These are phyloP conservation scores for Pythium insidiosum DNA, from an alignment of 352 stramenopile genomes.

Conservation along the genomic window DNA sequence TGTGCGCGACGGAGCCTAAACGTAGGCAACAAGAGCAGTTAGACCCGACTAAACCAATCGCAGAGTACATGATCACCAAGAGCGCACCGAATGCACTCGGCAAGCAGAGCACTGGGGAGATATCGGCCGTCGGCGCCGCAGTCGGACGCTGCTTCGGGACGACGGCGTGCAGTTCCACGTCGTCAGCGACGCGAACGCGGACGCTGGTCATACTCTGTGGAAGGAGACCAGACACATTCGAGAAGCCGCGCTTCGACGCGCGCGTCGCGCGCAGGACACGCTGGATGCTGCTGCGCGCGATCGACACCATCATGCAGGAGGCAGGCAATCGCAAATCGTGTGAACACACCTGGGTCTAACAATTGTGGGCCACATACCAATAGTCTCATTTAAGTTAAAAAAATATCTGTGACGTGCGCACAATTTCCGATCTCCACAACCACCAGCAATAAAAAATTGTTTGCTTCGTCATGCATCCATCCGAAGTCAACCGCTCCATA, in stretches of 20 bases:
- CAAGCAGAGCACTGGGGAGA: conserved; percentile 48
- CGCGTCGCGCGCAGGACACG: not conserved
- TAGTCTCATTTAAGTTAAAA: not conserved
- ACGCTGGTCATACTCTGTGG: conserved; percentile 19
- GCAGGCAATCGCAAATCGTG: too few species aligned
- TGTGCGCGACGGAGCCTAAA: conserved; percentile 38
- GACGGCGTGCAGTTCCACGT: conserved; percentile 38
- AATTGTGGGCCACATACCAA: not conserved
- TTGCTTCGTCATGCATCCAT: not conserved
- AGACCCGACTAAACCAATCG: too few species aligned
- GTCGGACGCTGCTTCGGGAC: conserved; percentile 13
- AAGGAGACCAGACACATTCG: conserved; percentile 1
- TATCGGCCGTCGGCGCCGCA: conserved; percentile 1
- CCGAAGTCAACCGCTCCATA: too few species aligned
- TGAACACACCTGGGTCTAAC: too few species aligned
- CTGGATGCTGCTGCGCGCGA: not conserved
- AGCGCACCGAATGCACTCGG: conserved; percentile 50
- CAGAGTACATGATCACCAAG: too few species aligned
- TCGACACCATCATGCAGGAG: not conserved
- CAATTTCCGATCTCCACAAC: too few species aligned
- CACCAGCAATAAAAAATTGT: too few species aligned
- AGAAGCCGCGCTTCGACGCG: not conserved
- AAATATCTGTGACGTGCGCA: not conserved
- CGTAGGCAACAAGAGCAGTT: too few species aligned
- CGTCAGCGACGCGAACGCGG: conserved; percentile 25